Conservation (phyloP, 75 land plant genomes). For the Isoetes taiwanensis region DNA sequence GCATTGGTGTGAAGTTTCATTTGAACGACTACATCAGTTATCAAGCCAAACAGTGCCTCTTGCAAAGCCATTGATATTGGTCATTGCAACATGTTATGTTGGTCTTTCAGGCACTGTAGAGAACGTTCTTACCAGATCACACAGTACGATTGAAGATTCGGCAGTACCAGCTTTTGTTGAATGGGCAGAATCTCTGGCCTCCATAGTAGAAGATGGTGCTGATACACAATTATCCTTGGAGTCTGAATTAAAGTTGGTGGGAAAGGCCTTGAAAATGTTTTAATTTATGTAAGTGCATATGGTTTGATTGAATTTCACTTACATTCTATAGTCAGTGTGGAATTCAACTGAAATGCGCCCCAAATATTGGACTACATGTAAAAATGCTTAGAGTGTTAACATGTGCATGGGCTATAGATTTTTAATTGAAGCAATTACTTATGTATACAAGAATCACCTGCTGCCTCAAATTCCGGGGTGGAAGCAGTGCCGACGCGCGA, state of each 20-base stretch:
- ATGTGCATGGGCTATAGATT: too few relatives aligned
- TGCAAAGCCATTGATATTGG: conserved; percentile 58
- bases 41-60: conserved; percentile 30
- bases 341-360: too few relatives aligned
- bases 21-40: conserved; percentile 36
- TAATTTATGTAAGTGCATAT: too few relatives aligned
- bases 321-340: too few relatives aligned
- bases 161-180: conserved; percentile 21
- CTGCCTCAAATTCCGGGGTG: too few relatives aligned
- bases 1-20: conserved; percentile 30
- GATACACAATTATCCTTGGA: conserved; percentile 29
- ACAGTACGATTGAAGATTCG: conserved; percentile 8
- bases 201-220: conserved; percentile 16
- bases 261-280: too few relatives aligned
- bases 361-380: too few relatives aligned
- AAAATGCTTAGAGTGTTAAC: too few relatives aligned
- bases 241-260: conserved; percentile 56
- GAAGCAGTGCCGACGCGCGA: too few relatives aligned
- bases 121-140: conserved; percentile 29
- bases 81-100: conserved; percentile 52
- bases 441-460: too few relatives aligned
- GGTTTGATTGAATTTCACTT: too few relatives aligned
- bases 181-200: conserved; percentile 44
- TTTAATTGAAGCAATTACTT: too few relatives aligned
- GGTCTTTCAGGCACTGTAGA: conserved; percentile 40